phyloP scores from a whole-genome alignment of 176 grass and related monocot genomes.

The Lolium rigidum region DNA sequence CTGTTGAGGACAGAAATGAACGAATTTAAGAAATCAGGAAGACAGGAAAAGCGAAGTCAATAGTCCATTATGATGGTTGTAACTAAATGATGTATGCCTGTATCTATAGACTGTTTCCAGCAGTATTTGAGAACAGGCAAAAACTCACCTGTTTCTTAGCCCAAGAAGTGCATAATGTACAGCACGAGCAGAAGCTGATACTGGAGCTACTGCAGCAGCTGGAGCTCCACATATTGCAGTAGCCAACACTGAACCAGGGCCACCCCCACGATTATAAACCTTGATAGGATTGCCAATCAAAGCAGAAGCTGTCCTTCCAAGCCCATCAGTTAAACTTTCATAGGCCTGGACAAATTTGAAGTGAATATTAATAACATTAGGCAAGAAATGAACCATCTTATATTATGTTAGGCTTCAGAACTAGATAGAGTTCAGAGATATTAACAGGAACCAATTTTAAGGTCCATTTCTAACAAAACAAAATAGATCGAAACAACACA shows the following conservation, averaged over 20 bases:
- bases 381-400: neutral
- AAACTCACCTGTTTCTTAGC: conserved; percentile 77
- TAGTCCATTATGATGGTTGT: neutral
- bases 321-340: conserved; percentile 89
- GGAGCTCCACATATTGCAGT: conserved; percentile 84
- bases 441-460: conserved; percentile 21
- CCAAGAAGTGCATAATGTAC: conserved; percentile 83
- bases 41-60: neutral
- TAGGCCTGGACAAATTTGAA: conserved; percentile 66
- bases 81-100: neutral
- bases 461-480: conserved; percentile 13
- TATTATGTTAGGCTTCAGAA: neutral
- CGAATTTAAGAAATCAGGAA: neutral
- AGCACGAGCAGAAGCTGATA: conserved; percentile 84
- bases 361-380: conserved; percentile 25
- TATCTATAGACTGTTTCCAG: neutral
- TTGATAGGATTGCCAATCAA: conserved; percentile 85
- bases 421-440: neutral
- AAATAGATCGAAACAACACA: neutral
- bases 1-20: neutral
- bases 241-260: conserved; percentile 74
- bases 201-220: conserved; percentile 90
- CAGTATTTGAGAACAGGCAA: conserved; percentile 15
- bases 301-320: conserved; percentile 82
- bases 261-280: conserved; percentile 90